These are phyloP conservation scores for Cymodocea nodosa DNA, from an alignment of 116 monocot species.

Conservation along the genomic window DNA sequence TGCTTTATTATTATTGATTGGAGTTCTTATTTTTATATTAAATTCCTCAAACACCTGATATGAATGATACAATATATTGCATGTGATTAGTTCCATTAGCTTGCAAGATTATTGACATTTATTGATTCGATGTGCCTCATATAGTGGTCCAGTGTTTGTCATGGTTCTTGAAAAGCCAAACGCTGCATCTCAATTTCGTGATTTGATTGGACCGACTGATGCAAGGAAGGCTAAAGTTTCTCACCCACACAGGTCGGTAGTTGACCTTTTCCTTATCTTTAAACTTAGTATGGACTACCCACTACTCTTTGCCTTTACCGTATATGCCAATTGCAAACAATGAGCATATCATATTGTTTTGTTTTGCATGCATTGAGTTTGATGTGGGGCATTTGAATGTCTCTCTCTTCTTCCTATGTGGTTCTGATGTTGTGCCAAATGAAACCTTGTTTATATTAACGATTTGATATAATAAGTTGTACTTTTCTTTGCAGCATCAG, in stretches of 20 bases:
- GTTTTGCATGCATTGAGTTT: too few relatives aligned
- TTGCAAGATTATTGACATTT: background rate
- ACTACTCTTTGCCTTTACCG: too few relatives aligned
- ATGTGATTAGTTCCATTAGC: background rate
- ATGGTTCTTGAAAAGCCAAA: constrained; percentile 74
- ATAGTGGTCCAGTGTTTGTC: constrained; percentile 50
- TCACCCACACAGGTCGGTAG: constrained; percentile 48
- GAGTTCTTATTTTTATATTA: background rate
- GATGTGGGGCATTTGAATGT: too few relatives aligned
- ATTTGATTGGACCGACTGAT: constrained; percentile 76
- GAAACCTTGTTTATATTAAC: too few relatives aligned
- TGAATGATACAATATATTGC: background rate
- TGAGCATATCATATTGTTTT: too few relatives aligned
- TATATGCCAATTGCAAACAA: too few relatives aligned
- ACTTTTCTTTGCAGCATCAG: constrained; percentile 43
- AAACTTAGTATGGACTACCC: too few relatives aligned
- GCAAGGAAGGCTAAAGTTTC: constrained; percentile 52
- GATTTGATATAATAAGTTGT: background rate
- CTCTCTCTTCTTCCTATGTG: too few relatives aligned
- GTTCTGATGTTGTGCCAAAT: too few relatives aligned
- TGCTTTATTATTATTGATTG: background rate
- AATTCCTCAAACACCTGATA: too few relatives aligned
- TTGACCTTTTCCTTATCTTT: background rate
- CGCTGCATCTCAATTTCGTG: constrained; percentile 55
- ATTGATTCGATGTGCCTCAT: constrained; percentile 4